These are phyloP conservation scores for Puccinia polysora DNA, from an alignment of 1,284 basidiomycete species.

Conservation along the genomic window DNA sequence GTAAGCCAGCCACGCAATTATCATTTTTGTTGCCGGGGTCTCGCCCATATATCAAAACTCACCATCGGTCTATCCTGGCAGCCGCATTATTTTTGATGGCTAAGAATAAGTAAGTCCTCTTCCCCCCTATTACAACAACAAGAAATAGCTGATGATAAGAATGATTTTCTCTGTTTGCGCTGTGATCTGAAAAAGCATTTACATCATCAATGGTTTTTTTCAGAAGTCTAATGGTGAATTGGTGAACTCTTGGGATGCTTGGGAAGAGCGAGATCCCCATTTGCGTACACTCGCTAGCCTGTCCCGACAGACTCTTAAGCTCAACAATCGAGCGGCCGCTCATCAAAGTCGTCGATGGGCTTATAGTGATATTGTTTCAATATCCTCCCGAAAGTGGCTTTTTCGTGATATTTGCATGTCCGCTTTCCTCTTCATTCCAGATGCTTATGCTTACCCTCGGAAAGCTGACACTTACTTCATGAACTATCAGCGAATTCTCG, in stretches of 20 bases:
- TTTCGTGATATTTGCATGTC: conserved; percentile 74
- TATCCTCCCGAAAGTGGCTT: conserved; percentile 74
- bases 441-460: conserved; percentile 5
- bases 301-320: conserved; percentile 69
- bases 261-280: conserved; percentile 58
- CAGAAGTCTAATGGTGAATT: conserved; percentile 81
- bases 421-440: conserved; percentile 17
- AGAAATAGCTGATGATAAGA: conserved; percentile 78
- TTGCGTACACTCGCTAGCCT: conserved; percentile 65
- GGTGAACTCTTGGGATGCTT: conserved; percentile 78
- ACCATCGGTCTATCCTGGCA: background rate
- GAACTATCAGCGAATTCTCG: conserved; percentile 74
- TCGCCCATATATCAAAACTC: background rate
- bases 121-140: conserved; percentile 63
- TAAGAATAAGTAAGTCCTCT: conserved; percentile 26
- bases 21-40: no score
- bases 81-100: conserved; percentile 38
- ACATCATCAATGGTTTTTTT: conserved; percentile 87
- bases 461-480: conserved; percentile 86
- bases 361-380: conserved; percentile 70
- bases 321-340: conserved; percentile 56
- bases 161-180: conserved; percentile 62
- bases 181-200: conserved; percentile 62
- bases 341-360: conserved; percentile 59
- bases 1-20: conserved; percentile 19